Conservation (phyloP, 441 rosid species). For the Corymbia citriodora region DNA sequence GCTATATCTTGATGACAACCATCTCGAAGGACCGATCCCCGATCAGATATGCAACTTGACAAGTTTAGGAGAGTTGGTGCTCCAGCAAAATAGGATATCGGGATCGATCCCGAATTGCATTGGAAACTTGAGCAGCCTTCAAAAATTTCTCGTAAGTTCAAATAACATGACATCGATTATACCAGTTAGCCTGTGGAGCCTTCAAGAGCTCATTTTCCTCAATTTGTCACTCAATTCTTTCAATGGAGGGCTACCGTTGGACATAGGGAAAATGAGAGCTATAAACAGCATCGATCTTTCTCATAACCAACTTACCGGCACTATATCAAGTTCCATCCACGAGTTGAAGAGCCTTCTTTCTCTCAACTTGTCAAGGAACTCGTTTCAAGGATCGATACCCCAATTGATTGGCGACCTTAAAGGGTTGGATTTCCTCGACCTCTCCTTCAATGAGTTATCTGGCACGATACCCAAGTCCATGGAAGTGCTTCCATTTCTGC, state of each 20-base stretch:
- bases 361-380: too few relatives aligned
- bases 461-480: slow-evolving; percentile 17
- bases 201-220: not conserved
- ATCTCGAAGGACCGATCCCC: not conserved
- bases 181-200: not conserved
- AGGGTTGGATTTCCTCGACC: slow-evolving; percentile 8
- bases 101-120: not conserved
- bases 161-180: too few relatives aligned
- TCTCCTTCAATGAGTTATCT: slow-evolving; percentile 15
- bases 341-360: too few relatives aligned
- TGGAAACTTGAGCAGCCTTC: not conserved
- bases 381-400: not conserved
- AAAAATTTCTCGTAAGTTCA: too few relatives aligned
- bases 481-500: slow-evolving; percentile 1
- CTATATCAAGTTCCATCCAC: too few relatives aligned
- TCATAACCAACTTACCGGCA: too few relatives aligned
- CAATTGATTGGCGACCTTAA: not conserved
- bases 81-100: not conserved
- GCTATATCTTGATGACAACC: not conserved
- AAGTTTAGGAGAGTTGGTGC: not conserved
- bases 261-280: too few relatives aligned
- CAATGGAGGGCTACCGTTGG: slow-evolving; percentile 7
- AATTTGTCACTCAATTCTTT: slow-evolving; percentile 16
- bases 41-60: not conserved
- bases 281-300: too few relatives aligned